Evolutionary conservation across 2,329 filamentous ascomycete species (phyloP), one percentile per base, ranked within the genome.

Genomic region (Davidsoniella virescens): DNA sequence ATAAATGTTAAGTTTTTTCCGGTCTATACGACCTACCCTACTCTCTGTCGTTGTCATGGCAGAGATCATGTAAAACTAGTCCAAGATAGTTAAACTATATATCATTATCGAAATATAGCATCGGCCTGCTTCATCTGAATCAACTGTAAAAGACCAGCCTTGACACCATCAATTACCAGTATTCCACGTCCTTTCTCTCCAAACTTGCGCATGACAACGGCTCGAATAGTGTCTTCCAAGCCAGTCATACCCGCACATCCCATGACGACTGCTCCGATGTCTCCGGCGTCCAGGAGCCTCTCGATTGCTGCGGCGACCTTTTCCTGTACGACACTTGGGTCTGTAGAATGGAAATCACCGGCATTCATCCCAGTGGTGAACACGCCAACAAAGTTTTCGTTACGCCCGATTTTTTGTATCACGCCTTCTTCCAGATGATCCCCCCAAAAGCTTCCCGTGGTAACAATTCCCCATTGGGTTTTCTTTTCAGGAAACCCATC

Each of bases 231-330:
- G 39, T 77, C 70, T 57, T 92, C 83, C 65, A 95, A 72, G 0
- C 87, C 88, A 1, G 82, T 80, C 88, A 95, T 94, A 0, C 87
- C 88, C 2, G 85, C 88, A 62, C 88, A 95, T 0, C 88, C 88
- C 68, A 95, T 73, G 59, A 86, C 83, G 6, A 95, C 76, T 20
- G 39, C 40, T 80, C 83, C 4, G 70, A 68, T 0, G 88, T 70
- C 67, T 0, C 71, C 67, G 10, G 68, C 69, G 6, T 60, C 62
- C 25, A 94, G 64, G 23, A 94, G 65, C 47, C 72, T 68, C 61
- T 72, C 75, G 0, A 85, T 84, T 0, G 87, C 87, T 14, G 76
- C 71, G 56, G 72, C 78, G 60, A 95, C 76, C 58, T 76, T 79
- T 53, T 62, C 62, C 37, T 70, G 68, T 37, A 95, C 78, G 54